phyloP scores from a whole-genome alignment of 441 rosid genomes.

The Populus hybrid region DNA sequence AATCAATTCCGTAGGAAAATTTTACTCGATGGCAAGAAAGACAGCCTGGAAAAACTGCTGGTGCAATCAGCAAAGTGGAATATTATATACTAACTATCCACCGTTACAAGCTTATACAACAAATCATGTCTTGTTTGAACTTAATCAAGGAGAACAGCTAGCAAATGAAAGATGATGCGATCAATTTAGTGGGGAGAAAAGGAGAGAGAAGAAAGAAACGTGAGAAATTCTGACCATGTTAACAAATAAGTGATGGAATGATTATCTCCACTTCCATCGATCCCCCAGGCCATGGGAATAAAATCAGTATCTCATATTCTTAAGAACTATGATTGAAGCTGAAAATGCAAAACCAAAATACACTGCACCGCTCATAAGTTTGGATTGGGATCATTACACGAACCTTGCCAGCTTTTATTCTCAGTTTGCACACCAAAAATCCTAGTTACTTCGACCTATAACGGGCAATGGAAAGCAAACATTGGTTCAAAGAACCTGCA shows the following conservation, averaged over 20 bases:
- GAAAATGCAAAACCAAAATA: not conserved
- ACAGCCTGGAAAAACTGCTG: not conserved
- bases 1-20: not conserved
- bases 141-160: not conserved
- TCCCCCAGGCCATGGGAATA: conserved; percentile 23
- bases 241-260: conserved; percentile 5
- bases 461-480: not conserved
- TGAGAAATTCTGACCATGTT: not conserved
- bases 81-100: not conserved
- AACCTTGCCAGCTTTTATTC: not conserved
- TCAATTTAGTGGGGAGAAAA: not conserved
- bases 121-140: not conserved
- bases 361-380: not conserved
- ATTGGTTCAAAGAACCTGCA: not conserved
- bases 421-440: not conserved
- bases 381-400: not conserved
- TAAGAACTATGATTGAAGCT: not conserved
- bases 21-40: not conserved
- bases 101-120: not conserved
- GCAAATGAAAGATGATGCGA: not conserved
- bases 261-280: conserved; percentile 26
- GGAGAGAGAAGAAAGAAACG: not conserved
- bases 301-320: not conserved
- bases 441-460: not conserved
- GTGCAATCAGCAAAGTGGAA: conserved; percentile 20